Conservation (phyloP, 2,329 filamentous ascomycete species). For the Pseudocercospora vitis region DNA sequence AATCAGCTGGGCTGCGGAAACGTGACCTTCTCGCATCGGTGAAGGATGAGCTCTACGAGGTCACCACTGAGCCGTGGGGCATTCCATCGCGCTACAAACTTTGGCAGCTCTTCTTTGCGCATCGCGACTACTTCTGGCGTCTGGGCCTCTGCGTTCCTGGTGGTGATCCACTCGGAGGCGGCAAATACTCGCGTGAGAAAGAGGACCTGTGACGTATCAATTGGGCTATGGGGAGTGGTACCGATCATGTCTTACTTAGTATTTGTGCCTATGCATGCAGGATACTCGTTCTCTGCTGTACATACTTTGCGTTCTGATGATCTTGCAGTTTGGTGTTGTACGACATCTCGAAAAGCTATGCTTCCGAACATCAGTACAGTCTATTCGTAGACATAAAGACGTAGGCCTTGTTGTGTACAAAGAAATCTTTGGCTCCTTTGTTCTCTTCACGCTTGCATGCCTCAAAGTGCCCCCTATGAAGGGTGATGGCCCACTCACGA, state of each 20-base stretch:
- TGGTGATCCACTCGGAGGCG: constrained; percentile 34
- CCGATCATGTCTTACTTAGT: too few relatives aligned
- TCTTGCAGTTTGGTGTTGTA: neutral
- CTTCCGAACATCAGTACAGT: neutral
- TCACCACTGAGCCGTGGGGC: constrained; percentile 34
- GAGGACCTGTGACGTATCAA: constrained; percentile 37
- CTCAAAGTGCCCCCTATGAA: constrained; percentile 3
- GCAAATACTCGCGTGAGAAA: constrained; percentile 23
- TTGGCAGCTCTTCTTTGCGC: constrained; percentile 92
- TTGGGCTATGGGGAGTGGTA: too few relatives aligned
- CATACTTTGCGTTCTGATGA: neutral
- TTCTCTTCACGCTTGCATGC: neutral
- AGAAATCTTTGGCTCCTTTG: neutral
- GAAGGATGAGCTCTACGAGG: constrained; percentile 36
- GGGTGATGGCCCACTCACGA: neutral
- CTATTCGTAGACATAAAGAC: neutral
- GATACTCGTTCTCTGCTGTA: too few relatives aligned
- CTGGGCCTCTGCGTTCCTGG: constrained; percentile 80
- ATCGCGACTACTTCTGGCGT: constrained; percentile 96
- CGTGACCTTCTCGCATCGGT: constrained; percentile 30
- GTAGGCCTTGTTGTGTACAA: constrained; percentile 3
- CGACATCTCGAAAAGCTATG: neutral
- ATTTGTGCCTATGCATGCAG: too few relatives aligned
- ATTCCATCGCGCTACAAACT: constrained; percentile 65
- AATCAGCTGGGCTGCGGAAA: constrained; percentile 2